phyloP scores from a whole-genome alignment of 345 rosid species.

The Aurinia saxatilis region DNA sequence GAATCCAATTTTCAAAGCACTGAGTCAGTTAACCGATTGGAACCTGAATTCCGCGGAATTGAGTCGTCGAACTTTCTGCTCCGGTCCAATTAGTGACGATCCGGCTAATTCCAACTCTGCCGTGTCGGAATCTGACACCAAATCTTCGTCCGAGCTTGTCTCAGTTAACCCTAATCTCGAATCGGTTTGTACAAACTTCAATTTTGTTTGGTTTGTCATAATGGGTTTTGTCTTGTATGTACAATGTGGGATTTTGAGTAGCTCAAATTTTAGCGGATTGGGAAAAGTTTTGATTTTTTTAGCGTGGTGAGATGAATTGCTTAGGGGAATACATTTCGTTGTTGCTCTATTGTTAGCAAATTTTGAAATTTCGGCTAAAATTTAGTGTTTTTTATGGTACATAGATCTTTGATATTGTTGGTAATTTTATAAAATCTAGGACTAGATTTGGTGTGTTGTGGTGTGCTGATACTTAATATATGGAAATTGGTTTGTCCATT shows the following conservation, averaged over 20 bases:
- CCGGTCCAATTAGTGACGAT: slow-evolving; percentile 26
- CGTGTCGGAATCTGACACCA: slow-evolving; percentile 32
- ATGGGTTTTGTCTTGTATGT: too few relatives aligned
- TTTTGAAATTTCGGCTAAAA: background rate
- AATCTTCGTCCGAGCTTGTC: slow-evolving; percentile 54
- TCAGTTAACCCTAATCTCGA: slow-evolving; percentile 52
- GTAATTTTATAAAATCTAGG: too few relatives aligned
- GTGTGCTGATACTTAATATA: too few relatives aligned
- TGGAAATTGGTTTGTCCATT: background rate
- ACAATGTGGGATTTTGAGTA: too few relatives aligned
- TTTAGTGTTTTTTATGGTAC: too few relatives aligned
- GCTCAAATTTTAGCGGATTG: background rate
- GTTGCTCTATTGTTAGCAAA: background rate
- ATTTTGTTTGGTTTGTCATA: background rate
- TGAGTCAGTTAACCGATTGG: slow-evolving; percentile 37
- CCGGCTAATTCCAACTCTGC: slow-evolving; percentile 31
- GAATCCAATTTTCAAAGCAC: slow-evolving; percentile 27
- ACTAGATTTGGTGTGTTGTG: too few relatives aligned
- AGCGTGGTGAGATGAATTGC: background rate
- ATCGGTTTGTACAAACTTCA: slow-evolving; percentile 40
- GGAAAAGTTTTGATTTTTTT: background rate
- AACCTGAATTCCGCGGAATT: slow-evolving; percentile 23
- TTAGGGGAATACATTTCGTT: background rate
- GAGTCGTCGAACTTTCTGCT: slow-evolving; percentile 47
- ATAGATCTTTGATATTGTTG: too few relatives aligned